Evolutionary conservation across 1,284 basidiomycete species (phyloP), one percentile per base, ranked within the genome.

Genomic region (Sanguinoderma infundibulare): DNA sequence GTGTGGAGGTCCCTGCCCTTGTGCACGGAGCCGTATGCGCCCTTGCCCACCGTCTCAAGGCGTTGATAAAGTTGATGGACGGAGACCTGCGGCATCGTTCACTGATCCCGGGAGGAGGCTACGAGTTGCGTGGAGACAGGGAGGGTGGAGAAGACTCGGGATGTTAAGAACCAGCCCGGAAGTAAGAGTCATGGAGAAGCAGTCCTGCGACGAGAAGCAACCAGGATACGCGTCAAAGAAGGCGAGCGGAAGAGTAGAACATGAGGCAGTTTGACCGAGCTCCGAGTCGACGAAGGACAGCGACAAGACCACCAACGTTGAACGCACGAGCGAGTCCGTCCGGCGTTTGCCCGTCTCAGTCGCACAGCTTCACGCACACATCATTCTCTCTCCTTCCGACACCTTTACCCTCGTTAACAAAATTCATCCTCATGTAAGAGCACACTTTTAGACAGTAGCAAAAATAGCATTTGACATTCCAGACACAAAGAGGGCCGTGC

Each of bases 21-120:
- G 80, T 96, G 94, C n/a, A 98, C 96, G 8, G 94, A 94, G 53
- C 96, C 96, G 77, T 96, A 98, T 6, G 95, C 94, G 63, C 96
- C 96, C 77, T 95, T 96, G n/a, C 96, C 96, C 40, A 87, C 78
- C 47, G 85, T 83, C 67, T 89, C 85, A 28, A 86, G 79, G 70
- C 84, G 81, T 73, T 80, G 74, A 70, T 79, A 83, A 58, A 82
- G 75, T 64, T 81, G 78, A 64, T 78, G 78, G 22, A 79, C 78
- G 51, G 76, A 76, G 34, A 67, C 73, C 22, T 58, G 67, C 1
- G 67, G 64, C 59, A 71, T 68, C 56, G 65, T 65, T 26, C 30
- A 46, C 24, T 32, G n/a, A 35, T 53, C 39, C 52, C 35, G 6
- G n/a, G 12, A 50, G 40, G 32, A 9, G 35, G 40, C 17, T 51